Percentiles rank a stretch among this genome's conserved stretches.
Evolutionary conservation across 768 basidiomycete genomes (phyloP).

Genomic region (Tricholoma saponaceum): DNA sequence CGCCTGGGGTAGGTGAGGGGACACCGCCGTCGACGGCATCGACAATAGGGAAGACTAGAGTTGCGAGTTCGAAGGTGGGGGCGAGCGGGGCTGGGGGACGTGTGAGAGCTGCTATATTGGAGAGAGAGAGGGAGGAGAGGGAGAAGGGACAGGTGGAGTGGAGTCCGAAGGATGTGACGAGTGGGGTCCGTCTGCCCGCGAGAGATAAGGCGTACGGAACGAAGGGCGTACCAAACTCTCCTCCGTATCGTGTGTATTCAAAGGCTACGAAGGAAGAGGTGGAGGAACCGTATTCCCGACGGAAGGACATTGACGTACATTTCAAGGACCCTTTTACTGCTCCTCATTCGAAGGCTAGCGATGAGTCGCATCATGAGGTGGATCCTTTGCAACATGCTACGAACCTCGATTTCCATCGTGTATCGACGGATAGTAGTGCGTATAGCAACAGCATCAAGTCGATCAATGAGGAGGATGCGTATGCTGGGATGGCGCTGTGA

Average conservation of each 20-base stretch:
- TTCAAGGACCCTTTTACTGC: background rate
- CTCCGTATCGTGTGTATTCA: background rate
- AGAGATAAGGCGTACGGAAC: background rate
- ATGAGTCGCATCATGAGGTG: background rate
- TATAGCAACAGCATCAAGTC: conserved; percentile 1
- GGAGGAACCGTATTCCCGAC: background rate
- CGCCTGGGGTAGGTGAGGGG: conserved; percentile 1
- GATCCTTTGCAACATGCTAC: background rate
- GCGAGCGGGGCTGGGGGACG: background rate
- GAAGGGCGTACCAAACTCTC: background rate
- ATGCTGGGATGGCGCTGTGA: conserved; percentile 13
- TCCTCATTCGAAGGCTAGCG: background rate
- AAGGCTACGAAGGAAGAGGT: background rate
- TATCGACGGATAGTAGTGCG: background rate
- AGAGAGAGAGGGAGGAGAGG: background rate
- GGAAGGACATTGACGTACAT: background rate
- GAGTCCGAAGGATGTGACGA: background rate
- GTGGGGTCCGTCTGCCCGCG: background rate
- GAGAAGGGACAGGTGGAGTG: background rate
- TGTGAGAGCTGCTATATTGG: background rate
- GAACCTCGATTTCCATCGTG: conserved; percentile 4
- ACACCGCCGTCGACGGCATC: conserved; percentile 9
- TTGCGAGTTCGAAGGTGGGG: background rate
- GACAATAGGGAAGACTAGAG: conserved; percentile 7
- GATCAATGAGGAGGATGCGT: conserved; percentile 7